phyloP scores from a whole-genome alignment of 129 eudicot species.

The Flaveria bidentis region DNA sequence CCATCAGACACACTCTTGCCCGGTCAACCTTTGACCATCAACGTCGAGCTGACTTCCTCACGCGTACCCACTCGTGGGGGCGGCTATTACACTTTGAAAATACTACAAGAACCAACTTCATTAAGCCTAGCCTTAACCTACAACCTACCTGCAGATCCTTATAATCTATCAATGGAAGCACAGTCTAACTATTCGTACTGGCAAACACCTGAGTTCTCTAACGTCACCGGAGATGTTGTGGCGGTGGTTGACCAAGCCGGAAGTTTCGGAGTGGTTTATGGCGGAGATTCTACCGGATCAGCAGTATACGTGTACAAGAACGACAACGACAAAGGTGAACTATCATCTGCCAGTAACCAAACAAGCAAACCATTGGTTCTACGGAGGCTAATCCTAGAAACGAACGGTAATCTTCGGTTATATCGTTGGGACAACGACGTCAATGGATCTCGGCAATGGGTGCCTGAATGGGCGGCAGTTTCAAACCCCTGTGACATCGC shows the following conservation, averaged over 20 bases:
- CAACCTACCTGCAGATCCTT: constrained; percentile 54
- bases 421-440: constrained; percentile 86
- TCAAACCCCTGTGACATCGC: constrained; percentile 93
- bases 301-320: constrained; percentile 85
- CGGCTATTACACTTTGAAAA: constrained; percentile 83
- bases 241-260: constrained; percentile 84
- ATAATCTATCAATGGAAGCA: constrained; percentile 41
- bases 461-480: constrained; percentile 95
- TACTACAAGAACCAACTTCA: constrained; percentile 84
- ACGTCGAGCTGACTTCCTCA: constrained; percentile 71
- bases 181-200: constrained; percentile 73
- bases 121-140: constrained; percentile 71
- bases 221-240: constrained; percentile 83
- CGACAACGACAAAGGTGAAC: constrained; percentile 60
- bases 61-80: constrained; percentile 59
- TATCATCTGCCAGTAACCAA: constrained; percentile 50
- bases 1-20: constrained; percentile 95
- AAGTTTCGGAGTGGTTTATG: constrained; percentile 82
- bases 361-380: constrained; percentile 48
- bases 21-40: constrained; percentile 78
- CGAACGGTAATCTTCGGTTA: constrained; percentile 72
- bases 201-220: constrained; percentile 84
- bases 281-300: constrained; percentile 54
- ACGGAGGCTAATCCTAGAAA: constrained; percentile 68
- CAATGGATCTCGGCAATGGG: constrained; percentile 91